Evolutionary conservation across 2,329 filamentous ascomycete genomes (phyloP), one percentile per base, ranked within the genome.

Genomic region (Penicillium sp.): DNA sequence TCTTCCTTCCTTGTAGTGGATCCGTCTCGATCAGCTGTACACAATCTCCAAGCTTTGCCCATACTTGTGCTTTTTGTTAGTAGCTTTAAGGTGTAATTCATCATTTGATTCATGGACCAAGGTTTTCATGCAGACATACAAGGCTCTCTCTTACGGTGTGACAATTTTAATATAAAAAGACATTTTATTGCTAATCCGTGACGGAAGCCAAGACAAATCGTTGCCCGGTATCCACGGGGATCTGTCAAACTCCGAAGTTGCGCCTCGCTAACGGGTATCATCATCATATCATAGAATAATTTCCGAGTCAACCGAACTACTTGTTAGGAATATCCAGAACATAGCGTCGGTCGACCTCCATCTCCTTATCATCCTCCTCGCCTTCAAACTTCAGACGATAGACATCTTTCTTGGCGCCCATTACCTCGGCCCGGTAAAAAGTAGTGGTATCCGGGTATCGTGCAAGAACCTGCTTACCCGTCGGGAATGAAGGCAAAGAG

Each of bases 391-490:
- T 86, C 60, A 93, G 77, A 54, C 74, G 70, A 58, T 77, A 80
- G 51, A 72, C 71, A 44, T 78, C 76, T 60, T 79, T 81, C 66
- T 76, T 87, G 78, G 79, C 84, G 33, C 86, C 86, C 74, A 90
- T 88, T 8, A 93, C 89, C 63, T 92, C 89, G 1, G 90, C 90
- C 69, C 89, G 87, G 71, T 94, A 94, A 66, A 94, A 93, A 0
- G 89, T 92, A 1, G 90, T 92, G 1, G 90, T 93, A 64, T 91
- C 87, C 0, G 90, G 90, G 67, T 94, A 94, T 55, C 91, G 77
- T 0, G 90, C 90, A 54, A 93, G 78, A 8, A 93, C 89, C 44
- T 85, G 83, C 69, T 88, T 89, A 43, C 89, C 88, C 37, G 83
- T 75, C 7, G 79, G 66, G 62, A 83, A 85, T 33, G 88, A 84